Evolutionary conservation across 2,329 filamentous ascomycete species (phyloP), one percentile per base, ranked within the genome.

Genomic region (Lecanicillium sp.): DNA sequence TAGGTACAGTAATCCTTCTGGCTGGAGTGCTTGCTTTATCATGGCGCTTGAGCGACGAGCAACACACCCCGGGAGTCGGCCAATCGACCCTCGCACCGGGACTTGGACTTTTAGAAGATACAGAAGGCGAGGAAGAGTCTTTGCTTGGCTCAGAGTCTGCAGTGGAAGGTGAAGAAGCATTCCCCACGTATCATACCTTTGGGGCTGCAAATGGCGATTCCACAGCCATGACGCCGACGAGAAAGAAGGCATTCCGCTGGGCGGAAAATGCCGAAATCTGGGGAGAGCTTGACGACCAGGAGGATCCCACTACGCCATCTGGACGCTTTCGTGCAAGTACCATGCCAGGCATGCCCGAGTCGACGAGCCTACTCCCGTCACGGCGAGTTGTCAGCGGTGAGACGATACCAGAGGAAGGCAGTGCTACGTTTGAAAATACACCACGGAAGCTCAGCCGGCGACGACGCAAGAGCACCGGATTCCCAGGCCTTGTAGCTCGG

Each of bases 1-100:
- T 98, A 2, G 92, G 92, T 9, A 96, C 90, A 1, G 70, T 80
- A 22, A 84, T 98, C 38, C 70, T 98, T 14, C 74, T 98, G 1
- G 78, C 80, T 0, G 92, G 92, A 31, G 92, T 98, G 2, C 70
- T 96, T 13, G 88, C 88, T 29, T 70, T 98, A 4, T 95, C 89
- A 25, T 96, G 92, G 90, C 81, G 92, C 43, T 73, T 98, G 40
- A 86, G 85, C 56, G 85, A 90, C 52, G 82, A 83, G 48, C 80
- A 81, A 51, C 75, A 71, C 48, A 71, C 68, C 29, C 78, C 73
- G 3, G 71, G 63, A 22, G 72, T 74, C 33, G 69, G 74, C 2
- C 74, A 80, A 55, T 86, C 83, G 1, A 78, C 80, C 1, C 71
- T 95, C 15, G 78, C 86, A 1, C 88, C 89, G 2, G 88, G 88